phyloP scores from a whole-genome alignment of 225 moss, liverwort and hornwort species.

The Marchantia polymorpha region DNA sequence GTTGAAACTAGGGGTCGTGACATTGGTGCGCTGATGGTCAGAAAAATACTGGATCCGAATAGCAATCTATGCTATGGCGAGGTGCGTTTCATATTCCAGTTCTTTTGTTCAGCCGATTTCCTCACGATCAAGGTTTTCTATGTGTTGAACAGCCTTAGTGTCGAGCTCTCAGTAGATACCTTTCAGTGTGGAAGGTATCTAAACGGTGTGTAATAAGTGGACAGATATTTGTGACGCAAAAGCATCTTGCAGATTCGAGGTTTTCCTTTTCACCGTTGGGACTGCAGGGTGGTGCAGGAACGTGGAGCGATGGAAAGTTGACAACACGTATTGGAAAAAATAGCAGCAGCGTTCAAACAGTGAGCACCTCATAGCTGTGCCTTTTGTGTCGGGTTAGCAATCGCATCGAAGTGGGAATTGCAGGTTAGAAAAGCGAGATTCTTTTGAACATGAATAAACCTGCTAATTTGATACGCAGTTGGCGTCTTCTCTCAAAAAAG shows the following conservation, averaged over 20 bases:
- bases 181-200: too few relatives aligned
- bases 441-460: too few relatives aligned
- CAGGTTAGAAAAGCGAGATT: background rate
- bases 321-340: constrained; percentile 97
- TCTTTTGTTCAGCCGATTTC: background rate
- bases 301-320: constrained; percentile 99
- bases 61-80: constrained; percentile 98
- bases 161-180: background rate
- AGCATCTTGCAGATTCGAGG: background rate
- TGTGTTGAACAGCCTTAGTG: background rate
- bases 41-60: constrained; percentile 66
- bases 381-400: constrained; percentile 20
- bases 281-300: constrained; percentile 95
- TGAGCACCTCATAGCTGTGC: constrained; percentile 41
- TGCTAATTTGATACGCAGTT: background rate
- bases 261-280: background rate
- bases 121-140: background rate
- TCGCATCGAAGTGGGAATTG: background rate
- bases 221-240: background rate
- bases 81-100: constrained; percentile 39
- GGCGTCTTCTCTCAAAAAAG: background rate
- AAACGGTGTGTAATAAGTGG: background rate
- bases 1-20: constrained; percentile 88
- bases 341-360: constrained; percentile 95
- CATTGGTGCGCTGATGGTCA: constrained; percentile 87